Percentiles rank a stretch among this genome's conserved stretches.
These are phyloP conservation scores for Mycena galopus DNA, from an alignment of 768 basidiomycete species.

Conservation along the genomic window DNA sequence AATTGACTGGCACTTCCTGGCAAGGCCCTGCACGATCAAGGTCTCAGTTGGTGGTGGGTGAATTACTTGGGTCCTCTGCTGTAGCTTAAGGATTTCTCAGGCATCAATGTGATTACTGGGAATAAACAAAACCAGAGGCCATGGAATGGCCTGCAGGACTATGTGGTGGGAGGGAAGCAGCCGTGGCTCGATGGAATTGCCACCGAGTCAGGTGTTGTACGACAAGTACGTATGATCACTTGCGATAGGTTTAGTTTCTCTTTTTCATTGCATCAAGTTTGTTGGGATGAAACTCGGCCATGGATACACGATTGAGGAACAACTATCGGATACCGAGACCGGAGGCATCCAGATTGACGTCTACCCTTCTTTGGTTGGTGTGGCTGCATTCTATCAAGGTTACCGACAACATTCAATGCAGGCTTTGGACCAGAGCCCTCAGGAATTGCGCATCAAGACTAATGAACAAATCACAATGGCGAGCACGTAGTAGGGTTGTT, in stretches of 20 bases:
- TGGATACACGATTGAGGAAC: slow-evolving; percentile 16
- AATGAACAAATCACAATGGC: background rate
- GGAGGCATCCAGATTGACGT: slow-evolving; percentile 10
- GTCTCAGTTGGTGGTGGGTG: slow-evolving; percentile 7
- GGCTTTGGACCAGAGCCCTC: background rate
- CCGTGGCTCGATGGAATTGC: slow-evolving; percentile 2
- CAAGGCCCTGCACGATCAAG: background rate
- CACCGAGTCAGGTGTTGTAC: background rate
- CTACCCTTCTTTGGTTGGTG: background rate
- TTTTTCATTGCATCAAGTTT: background rate
- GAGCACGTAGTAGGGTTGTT: slow-evolving; percentile 12
- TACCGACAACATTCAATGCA: background rate
- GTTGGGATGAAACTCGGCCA: slow-evolving; percentile 4
- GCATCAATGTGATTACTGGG: slow-evolving; percentile 9
- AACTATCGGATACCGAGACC: background rate
- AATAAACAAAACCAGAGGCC: background rate
- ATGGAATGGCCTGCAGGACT: slow-evolving; percentile 4
- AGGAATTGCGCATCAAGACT: background rate
- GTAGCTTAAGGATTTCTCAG: background rate
- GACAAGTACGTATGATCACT: background rate
- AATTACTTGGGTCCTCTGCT: background rate
- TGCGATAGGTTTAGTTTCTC: too few relatives aligned
- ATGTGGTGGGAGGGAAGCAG: slow-evolving; percentile 2
- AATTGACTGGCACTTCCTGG: background rate
- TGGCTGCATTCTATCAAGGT: background rate